phyloP scores from a whole-genome alignment of 2,329 filamentous ascomycete genomes.

The Chaetomium strumarium region DNA sequence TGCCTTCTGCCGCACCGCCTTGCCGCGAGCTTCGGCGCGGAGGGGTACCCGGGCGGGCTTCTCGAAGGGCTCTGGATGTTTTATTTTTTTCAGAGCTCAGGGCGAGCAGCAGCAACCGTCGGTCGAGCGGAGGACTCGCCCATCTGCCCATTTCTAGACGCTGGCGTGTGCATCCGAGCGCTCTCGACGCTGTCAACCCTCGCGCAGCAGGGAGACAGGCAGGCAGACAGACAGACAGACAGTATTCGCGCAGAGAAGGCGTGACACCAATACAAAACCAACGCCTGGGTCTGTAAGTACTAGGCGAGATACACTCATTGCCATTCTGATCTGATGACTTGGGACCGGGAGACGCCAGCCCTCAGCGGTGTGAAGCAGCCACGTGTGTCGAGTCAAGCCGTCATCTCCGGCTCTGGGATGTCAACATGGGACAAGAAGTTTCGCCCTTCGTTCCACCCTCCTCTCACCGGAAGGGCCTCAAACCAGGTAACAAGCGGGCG shows the following conservation, averaged over 20 bases:
- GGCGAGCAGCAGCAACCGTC: slow-evolving; percentile 32
- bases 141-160: not conserved
- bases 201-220: not conserved
- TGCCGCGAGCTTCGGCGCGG: slow-evolving; percentile 27
- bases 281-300: not conserved
- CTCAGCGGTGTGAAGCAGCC: slow-evolving; percentile 23
- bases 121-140: not conserved
- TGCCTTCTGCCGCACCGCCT: slow-evolving; percentile 34
- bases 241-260: not conserved
- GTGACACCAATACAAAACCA: slow-evolving; percentile 6
- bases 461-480: slow-evolving; percentile 32
- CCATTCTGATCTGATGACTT: not conserved
- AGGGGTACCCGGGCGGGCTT: slow-evolving; percentile 28
- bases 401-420: slow-evolving; percentile 31
- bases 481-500: slow-evolving; percentile 37
- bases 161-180: not conserved
- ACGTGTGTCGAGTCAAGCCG: slow-evolving; percentile 53
- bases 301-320: not conserved
- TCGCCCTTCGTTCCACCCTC: slow-evolving; percentile 41
- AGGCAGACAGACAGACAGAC: not conserved
- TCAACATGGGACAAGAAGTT: slow-evolving; percentile 30
- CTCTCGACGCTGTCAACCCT: not conserved
- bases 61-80: slow-evolving; percentile 34
- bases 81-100: slow-evolving; percentile 23
- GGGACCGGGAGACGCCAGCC: not conserved